phyloP scores from a whole-genome alignment of 148 eudicot genomes.

The Camellia granthamiana region DNA sequence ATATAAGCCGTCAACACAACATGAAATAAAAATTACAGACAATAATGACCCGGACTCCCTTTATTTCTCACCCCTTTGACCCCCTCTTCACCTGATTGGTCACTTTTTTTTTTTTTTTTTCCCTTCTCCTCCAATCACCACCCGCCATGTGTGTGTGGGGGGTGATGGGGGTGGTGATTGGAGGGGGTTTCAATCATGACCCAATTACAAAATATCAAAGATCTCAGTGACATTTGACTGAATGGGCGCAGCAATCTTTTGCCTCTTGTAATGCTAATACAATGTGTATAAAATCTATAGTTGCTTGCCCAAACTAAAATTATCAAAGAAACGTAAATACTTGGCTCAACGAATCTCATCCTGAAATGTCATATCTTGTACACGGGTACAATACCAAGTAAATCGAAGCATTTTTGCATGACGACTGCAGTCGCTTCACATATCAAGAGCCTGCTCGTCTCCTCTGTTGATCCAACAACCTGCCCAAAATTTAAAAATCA shows the following conservation, averaged over 20 bases:
- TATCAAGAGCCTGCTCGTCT: conserved; percentile 71
- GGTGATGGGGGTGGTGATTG: too few species aligned
- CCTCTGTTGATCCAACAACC: conserved; percentile 78
- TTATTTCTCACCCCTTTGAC: too few species aligned
- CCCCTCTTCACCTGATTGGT: too few species aligned
- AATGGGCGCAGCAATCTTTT: not conserved
- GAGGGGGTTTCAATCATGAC: too few species aligned
- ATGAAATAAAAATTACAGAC: not conserved
- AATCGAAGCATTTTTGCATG: conserved; percentile 76
- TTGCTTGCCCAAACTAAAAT: not conserved
- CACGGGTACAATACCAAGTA: conserved; percentile 80
- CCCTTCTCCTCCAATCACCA: too few species aligned
- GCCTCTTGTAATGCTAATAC: not conserved
- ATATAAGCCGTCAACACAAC: not conserved
- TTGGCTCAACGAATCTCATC: not conserved
- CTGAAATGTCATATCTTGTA: conserved; percentile 52
- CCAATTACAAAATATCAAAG: not conserved
- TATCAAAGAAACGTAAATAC: not conserved
- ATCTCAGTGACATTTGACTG: not conserved
- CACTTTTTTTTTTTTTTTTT: too few species aligned
- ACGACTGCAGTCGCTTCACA: conserved; percentile 91
- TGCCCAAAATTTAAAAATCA: conserved; percentile 19
- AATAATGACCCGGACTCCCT: too few species aligned
- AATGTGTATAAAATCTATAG: not conserved
- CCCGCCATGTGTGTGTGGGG: too few species aligned